Evolutionary conservation across 257 asterid genomes (phyloP), one percentile per base, ranked within the genome.

Genomic region (Coffea eugenioides): DNA sequence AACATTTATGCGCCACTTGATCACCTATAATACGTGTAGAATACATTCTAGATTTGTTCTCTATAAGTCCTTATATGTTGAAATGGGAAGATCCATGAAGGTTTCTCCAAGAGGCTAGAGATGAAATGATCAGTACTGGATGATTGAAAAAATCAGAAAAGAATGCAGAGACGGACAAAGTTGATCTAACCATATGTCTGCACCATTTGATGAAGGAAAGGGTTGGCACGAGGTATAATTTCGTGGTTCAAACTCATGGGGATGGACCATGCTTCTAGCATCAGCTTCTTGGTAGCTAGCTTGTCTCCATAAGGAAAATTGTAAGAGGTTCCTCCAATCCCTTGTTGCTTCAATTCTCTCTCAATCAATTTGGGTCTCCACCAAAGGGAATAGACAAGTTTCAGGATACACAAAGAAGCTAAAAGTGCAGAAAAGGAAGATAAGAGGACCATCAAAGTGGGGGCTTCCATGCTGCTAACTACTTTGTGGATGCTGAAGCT

Each of bases 341-440:
- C 88, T 54, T 65, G 77, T 43, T n/a, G 31, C 77, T 61, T 79
- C 15, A 81, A 25, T 7, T 78, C 74, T 56, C 62, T 81, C 57
- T 82, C 83, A 8, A 84, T 71, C 13, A 52, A 70, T 69, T 70
- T 84, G 34, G 88, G 88, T 18, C 71, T 82, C 88, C 85, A 84
- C 85, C 85, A 82, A 23, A 82, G 20, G 1, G 27, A 36, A 51
- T 75, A 75, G n/a, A 75, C 54, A 69, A 71, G 41, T 77, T 77
- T 77, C 8, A 68, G 21, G 62, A 25, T 34, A 64, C 75, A 68
- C 31, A 77, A 77, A n/a, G 13, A 41, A 16, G 34, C 5, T 39
- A 74, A 41, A 5, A n/a, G 10, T 0, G 16, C 4, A 8, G 34
- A 62, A 62, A 13, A 62, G 34, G n/a, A n/a, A n/a, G 68, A 34